Conservation (phyloP, 768 basidiomycete species). For the Naganishia onofrii region DNA sequence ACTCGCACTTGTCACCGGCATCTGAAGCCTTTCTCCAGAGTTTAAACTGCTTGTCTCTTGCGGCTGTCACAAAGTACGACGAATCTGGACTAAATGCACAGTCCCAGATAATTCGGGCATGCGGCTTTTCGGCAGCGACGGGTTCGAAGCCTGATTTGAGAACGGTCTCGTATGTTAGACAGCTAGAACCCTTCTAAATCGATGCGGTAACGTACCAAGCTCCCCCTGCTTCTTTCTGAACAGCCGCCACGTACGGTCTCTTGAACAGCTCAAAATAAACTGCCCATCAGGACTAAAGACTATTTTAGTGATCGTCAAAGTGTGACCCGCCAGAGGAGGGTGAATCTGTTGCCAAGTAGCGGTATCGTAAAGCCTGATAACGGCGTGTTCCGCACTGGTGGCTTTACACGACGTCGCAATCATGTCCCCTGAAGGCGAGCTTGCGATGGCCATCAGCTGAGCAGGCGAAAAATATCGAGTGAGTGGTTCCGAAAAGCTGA, state of each 20-base stretch:
- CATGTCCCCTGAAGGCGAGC: conserved; percentile 66
- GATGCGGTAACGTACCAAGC: conserved; percentile 12
- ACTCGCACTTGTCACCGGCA: conserved; percentile 58
- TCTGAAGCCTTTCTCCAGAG: conserved; percentile 64
- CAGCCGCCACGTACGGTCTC: conserved; percentile 88
- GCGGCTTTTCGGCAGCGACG: conserved; percentile 69
- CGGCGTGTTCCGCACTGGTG: conserved; percentile 80
- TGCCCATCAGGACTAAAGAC: conserved; percentile 83
- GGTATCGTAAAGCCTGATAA: conserved; percentile 76
- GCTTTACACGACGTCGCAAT: conserved; percentile 91
- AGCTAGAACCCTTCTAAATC: not conserved
- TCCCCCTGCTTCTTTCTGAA: conserved; percentile 60
- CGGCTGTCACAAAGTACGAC: conserved; percentile 83
- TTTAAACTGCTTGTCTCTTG: conserved; percentile 91
- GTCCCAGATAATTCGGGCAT: conserved; percentile 93
- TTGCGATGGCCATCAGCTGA: conserved; percentile 75
- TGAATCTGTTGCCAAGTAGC: conserved; percentile 69
- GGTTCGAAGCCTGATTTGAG: conserved; percentile 60
- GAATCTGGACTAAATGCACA: conserved; percentile 78
- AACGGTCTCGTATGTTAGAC: not conserved
- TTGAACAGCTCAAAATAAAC: conserved; percentile 75
- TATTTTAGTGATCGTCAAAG: conserved; percentile 83
- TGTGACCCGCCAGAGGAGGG: conserved; percentile 73
- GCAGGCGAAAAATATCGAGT: not conserved
- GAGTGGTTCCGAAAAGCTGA: not conserved